phyloP scores from a whole-genome alignment of 768 basidiomycete genomes.

The Boletus pseudo-olivaceus region DNA sequence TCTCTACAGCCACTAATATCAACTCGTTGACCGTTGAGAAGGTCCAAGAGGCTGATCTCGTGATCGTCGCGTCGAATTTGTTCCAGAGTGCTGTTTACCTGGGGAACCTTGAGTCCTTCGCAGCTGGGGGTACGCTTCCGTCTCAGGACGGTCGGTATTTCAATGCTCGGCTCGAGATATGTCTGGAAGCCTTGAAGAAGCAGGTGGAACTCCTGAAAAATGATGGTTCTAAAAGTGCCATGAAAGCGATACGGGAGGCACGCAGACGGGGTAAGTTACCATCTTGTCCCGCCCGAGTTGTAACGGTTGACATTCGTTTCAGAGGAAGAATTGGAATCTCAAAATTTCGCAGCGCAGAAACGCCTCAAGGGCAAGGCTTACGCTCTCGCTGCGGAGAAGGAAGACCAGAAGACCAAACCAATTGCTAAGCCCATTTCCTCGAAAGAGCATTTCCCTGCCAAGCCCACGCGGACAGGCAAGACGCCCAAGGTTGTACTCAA shows the following conservation, averaged over 20 bases:
- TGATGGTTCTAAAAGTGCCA: conserved; percentile 59
- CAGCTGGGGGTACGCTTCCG: conserved; percentile 66
- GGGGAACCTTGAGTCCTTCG: conserved; percentile 69
- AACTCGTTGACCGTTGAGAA: conserved; percentile 71
- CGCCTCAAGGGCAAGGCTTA: conserved; percentile 75
- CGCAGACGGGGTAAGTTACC: conserved; percentile 52
- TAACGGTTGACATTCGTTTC: conserved; percentile 10
- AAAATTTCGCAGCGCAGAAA: conserved; percentile 48
- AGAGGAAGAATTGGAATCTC: conserved; percentile 53
- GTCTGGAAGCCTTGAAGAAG: conserved; percentile 50
- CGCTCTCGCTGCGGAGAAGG: conserved; percentile 51
- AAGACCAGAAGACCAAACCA: conserved; percentile 20
- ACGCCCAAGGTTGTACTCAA: conserved; percentile 59
- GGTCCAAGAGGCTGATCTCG: conserved; percentile 77
- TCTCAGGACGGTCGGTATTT: conserved; percentile 85
- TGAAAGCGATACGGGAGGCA: conserved; percentile 61
- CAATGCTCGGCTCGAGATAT: conserved; percentile 71
- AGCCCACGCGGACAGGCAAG: conserved; percentile 37
- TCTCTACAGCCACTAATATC: conserved; percentile 66
- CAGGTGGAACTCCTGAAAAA: conserved; percentile 70
- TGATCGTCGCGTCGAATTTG: conserved; percentile 83
- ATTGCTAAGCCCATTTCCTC: conserved; percentile 13
- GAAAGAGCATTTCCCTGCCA: conserved; percentile 25
- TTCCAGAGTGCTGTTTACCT: conserved; percentile 77
- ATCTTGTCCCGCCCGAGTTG: background rate